Evolutionary conservation across 768 basidiomycete species (phyloP), one percentile per base, ranked within the genome.

Genomic region (Kwoniella pini): DNA sequence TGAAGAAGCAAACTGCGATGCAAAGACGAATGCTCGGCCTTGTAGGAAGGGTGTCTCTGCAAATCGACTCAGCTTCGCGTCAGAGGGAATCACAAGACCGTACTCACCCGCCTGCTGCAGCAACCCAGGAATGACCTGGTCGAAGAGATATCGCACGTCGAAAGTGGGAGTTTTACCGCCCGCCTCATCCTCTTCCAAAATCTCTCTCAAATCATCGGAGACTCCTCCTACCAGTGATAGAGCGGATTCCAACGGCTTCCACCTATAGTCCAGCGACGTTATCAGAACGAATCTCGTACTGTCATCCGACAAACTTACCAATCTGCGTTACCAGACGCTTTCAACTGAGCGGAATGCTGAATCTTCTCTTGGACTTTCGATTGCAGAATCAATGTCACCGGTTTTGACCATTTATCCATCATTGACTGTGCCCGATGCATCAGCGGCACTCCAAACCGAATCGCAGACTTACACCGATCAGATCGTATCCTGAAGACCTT

Each of bases 1-100:
- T 10, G 88, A 79, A 65, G 85, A 85, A 1, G 89, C 84, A 72
- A 86, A 97, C 71, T 92, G 88, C 71, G 91, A 92, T 2, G 93
- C 91, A 67, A 97, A 94, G 44, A 98, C 90, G 62, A 97, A 96
- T 0, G 87, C 90, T 62, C 96, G 84, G 11, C 95, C 96, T 79
- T 97, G 95, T 27, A 99, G 79, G 84, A 97, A 99, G 0, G 92
- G 92, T 57, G 83, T 83, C 22, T 91, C 94, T 95, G 68, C 3
- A 56, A 36, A 7, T 7, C 33, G 33, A n/a, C n/a, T n/a, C n/a
- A n/a, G n/a, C n/a, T n/a, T n/a, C n/a, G n/a, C n/a, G n/a, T n/a
- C n/a, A n/a, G n/a, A n/a, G n/a, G n/a, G n/a, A n/a, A n/a, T n/a
- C n/a, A 77, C 80, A 60, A 39, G 19, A 10, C 49, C 1, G 2